Percentiles rank a stretch among this genome's conserved stretches.
Evolutionary conservation across 2,329 filamentous ascomycete species (phyloP).

Genomic region (Fusarium sulawesiense): DNA sequence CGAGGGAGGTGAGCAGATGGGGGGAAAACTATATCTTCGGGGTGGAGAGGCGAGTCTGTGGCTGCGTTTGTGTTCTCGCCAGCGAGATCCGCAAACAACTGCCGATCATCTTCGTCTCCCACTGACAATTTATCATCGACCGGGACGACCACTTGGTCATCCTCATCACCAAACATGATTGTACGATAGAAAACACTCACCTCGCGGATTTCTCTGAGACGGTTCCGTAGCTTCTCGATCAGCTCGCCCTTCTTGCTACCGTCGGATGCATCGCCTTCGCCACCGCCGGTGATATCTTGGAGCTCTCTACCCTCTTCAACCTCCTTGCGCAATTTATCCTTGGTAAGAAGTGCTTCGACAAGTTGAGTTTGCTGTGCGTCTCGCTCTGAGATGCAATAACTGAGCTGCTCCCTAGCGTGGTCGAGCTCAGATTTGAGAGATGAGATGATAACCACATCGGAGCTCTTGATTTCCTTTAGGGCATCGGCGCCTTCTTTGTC

Average conservation of each 20-base stretch:
- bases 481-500: constrained; percentile 66
- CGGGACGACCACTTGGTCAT: constrained; percentile 25
- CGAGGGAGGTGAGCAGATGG: constrained; percentile 2
- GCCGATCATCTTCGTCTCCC: constrained; percentile 1
- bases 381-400: constrained; percentile 61
- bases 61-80: neutral
- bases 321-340: constrained; percentile 69
- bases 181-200: constrained; percentile 55
- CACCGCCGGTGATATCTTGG: constrained; percentile 51
- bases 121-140: neutral
- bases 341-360: constrained; percentile 68
- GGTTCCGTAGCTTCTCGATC: constrained; percentile 67
- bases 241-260: constrained; percentile 61
- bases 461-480: constrained; percentile 68
- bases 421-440: constrained; percentile 70
- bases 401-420: constrained; percentile 63
- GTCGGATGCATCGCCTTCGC: constrained; percentile 52
- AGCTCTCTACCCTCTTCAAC: constrained; percentile 60
- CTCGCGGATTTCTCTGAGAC: constrained; percentile 68
- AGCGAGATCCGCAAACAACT: neutral
- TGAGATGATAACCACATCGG: constrained; percentile 68
- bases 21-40: neutral
- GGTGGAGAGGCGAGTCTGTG: neutral
- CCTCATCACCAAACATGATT: constrained; percentile 13
- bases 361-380: constrained; percentile 70